A percentile compares a stretch with the other conserved stretches of the same genome.
Evolutionary conservation across 805 yeast species (phyloP).

Genomic region (Yarrowia sp.): DNA sequence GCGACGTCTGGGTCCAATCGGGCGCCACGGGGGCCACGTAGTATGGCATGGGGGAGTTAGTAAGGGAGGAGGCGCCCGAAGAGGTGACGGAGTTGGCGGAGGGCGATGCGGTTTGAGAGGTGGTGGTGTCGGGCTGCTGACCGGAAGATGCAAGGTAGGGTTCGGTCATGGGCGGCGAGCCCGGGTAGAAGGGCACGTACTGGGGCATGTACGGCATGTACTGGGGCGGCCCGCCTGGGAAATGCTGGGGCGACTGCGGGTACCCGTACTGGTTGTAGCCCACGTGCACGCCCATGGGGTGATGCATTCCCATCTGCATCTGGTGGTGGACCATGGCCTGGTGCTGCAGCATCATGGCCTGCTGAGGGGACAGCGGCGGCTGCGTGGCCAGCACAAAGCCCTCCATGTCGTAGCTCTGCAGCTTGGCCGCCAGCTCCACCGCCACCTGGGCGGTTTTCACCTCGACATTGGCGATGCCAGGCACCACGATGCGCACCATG

Average conservation of each 20-base stretch:
- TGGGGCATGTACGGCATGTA: conserved; percentile 12
- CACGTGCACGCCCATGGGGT: conserved; percentile 13
- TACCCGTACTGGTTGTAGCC: conserved; percentile 6
- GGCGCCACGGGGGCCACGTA: conserved; percentile 17
- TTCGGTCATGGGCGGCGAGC: conserved; percentile 16
- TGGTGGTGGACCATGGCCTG: conserved; percentile 18
- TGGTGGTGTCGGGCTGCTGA: conserved; percentile 7
- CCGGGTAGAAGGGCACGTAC: conserved; percentile 18
- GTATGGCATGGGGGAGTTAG: conserved; percentile 11
- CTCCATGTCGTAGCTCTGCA: conserved; percentile 14
- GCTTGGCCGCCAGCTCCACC: conserved; percentile 1
- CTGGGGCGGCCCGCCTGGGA: neutral
- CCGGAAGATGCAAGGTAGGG: conserved; percentile 12
- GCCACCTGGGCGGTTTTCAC: conserved; percentile 17
- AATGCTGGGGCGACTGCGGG: conserved; percentile 21
- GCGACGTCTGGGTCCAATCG: conserved; percentile 17
- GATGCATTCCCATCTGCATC: conserved; percentile 19
- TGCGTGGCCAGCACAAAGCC: conserved; percentile 8
- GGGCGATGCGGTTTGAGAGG: conserved; percentile 24
- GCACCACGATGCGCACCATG: conserved; percentile 23
- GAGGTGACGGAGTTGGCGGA: conserved; percentile 28
- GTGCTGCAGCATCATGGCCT: conserved; percentile 20
- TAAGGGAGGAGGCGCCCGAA: conserved; percentile 35
- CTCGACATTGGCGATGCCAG: conserved; percentile 26
- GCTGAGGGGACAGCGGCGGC: conserved; percentile 1